Evolutionary conservation across 768 basidiomycete species (phyloP), one percentile per base, ranked within the genome.

Genomic region (Lyophyllum decastes): DNA sequence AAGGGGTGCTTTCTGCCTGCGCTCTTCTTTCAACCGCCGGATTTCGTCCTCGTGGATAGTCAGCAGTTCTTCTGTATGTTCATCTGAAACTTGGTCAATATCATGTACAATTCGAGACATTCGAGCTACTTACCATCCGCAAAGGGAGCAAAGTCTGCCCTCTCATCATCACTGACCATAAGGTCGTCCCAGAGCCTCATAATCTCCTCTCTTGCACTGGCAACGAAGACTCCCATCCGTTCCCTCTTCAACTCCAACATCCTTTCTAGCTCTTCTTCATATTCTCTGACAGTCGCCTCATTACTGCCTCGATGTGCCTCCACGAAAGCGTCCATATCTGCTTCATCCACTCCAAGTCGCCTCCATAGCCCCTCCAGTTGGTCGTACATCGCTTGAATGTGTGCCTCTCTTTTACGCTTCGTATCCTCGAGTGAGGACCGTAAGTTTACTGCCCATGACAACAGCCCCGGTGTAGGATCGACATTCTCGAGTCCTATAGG

Each of bases 351-450:
- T 14, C 93, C 95, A 57, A 98, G 79, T 55, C 95, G 76, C 57
- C 81, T 82, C 96, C 96, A 99, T 2, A 98, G 81, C 0, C 86
- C 86, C 69, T 96, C 95, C 1, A 99, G 81, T 61, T 94, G 87
- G 70, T 98, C 94, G 67, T 95, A 99, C 79, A 98, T 89, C 0
- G 87, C 82, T 70, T 99, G 96, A 27, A 99, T 98, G 61, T 88
- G 86, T 0, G 83, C 74, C 66, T 96, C 94, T 12, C 95, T 82
- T 27, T 82, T 75, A 35, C 82, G 80, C 72, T 94, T 94, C 50
- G 86, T 77, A 14, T 90, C 87, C 57, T 88, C 86, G 54, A 97
- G 80, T 50, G 85, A 79, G 4, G 74, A 57, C 50, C 79, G 81
- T 55, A 86, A 74, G 17, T 75, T 72, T 27, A 82, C 77, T 0